phyloP scores from a whole-genome alignment of 2,329 filamentous ascomycete species.

The Fusarium tupiense region DNA sequence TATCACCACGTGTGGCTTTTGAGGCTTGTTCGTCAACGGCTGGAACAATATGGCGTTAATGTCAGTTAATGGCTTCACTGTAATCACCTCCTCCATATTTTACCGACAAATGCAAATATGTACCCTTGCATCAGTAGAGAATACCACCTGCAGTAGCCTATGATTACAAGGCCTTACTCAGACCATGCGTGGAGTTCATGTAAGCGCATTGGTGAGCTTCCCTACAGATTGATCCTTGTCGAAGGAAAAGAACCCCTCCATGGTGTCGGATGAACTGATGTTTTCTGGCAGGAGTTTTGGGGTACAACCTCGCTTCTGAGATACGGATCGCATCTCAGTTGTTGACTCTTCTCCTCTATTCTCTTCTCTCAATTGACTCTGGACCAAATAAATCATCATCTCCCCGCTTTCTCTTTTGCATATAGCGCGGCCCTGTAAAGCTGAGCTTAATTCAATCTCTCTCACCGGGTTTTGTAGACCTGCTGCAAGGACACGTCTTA shows the following conservation, averaged over 20 bases:
- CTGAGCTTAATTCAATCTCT: constrained; percentile 21
- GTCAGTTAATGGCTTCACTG: neutral
- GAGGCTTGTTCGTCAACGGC: neutral
- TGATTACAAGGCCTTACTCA: constrained; percentile 27
- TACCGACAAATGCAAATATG: neutral
- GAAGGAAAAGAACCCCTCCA: neutral
- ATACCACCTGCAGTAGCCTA: constrained; percentile 4
- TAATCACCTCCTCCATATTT: neutral
- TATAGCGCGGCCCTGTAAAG: constrained; percentile 28
- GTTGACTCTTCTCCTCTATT: constrained; percentile 2
- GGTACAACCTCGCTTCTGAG: constrained; percentile 12
- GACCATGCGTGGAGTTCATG: constrained; percentile 42
- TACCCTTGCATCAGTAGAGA: constrained; percentile 15
- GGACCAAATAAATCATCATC: neutral
- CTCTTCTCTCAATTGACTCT: constrained; percentile 24
- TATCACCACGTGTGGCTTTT: constrained; percentile 18
- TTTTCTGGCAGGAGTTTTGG: constrained; percentile 9
- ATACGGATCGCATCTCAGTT: neutral
- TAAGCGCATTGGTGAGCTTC: constrained; percentile 17
- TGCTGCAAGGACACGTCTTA: constrained; percentile 23
- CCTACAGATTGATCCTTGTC: constrained; percentile 6
- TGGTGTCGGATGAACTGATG: constrained; percentile 32
- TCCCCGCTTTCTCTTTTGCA: constrained; percentile 8
- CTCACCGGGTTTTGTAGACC: constrained; percentile 15
- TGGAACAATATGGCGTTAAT: neutral